Evolutionary conservation across 371 early-diverging fungal genomes (phyloP).

Genomic region (Mucor piriformis): DNA sequence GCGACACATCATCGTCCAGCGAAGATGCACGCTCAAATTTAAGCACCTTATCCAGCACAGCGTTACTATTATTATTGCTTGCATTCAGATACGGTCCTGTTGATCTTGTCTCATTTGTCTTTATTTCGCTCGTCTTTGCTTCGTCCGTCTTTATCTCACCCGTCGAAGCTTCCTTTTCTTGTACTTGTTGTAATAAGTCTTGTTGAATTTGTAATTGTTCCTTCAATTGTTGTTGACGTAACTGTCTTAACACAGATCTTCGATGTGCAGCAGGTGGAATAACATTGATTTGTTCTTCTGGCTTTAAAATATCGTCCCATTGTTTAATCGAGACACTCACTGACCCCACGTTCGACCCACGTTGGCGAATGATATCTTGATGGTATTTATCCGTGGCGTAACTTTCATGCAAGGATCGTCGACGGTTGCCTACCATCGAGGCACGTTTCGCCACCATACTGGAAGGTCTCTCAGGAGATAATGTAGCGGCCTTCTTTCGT

Average conservation of each 20-base stretch:
- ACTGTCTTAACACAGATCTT: conserved; percentile 26
- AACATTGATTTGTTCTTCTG: conserved; percentile 9
- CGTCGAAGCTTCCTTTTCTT: neutral
- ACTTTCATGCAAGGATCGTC: conserved; percentile 42
- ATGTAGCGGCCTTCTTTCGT: conserved; percentile 21
- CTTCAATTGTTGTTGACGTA: conserved; percentile 24
- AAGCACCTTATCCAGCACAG: conserved; percentile 50
- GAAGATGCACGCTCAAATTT: conserved; percentile 50
- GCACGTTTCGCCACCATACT: conserved; percentile 32
- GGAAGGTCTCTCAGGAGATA: conserved; percentile 23
- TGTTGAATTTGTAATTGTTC: conserved; percentile 7
- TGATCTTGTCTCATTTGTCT: neutral
- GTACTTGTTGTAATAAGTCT: neutral
- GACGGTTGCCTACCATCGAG: conserved; percentile 30
- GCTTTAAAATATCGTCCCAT: conserved; percentile 40
- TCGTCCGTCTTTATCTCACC: too few relatives aligned
- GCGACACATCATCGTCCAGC: conserved; percentile 36
- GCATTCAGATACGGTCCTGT: neutral
- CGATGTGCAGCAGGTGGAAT: conserved; percentile 28
- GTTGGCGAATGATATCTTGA: conserved; percentile 23
- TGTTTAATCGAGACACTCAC: conserved; percentile 47
- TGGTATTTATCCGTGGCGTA: conserved; percentile 29
- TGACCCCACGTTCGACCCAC: conserved; percentile 31
- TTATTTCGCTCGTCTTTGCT: neutral
- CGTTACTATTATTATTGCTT: conserved; percentile 21